These are phyloP conservation scores for Rhodotorula diobovata DNA, from an alignment of 768 basidiomycete genomes.

Conservation along the genomic window DNA sequence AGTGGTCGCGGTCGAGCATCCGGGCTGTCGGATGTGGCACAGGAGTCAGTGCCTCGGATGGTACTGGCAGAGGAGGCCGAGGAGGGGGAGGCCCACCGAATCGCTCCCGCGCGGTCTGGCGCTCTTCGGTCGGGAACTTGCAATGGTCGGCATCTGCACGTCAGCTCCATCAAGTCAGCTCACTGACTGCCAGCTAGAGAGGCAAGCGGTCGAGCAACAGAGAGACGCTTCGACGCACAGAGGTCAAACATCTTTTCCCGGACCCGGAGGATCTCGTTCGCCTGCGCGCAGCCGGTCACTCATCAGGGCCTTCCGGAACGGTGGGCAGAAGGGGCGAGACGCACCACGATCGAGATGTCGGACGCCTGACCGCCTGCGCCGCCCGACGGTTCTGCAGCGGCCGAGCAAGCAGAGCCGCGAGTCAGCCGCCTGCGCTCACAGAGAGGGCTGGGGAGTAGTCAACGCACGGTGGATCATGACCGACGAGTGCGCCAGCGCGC, in stretches of 20 bases:
- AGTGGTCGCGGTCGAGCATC: constrained; percentile 40
- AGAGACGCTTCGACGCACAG: constrained; percentile 1
- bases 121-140: constrained; percentile 5
- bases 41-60: too few species aligned
- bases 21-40: neutral
- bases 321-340: neutral
- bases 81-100: constrained; percentile 14
- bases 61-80: too few species aligned
- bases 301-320: too few species aligned
- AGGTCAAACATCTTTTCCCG: constrained; percentile 38
- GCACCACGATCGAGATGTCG: constrained; percentile 63
- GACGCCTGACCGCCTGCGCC: constrained; percentile 92
- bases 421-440: too few species aligned
- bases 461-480: constrained; percentile 97
- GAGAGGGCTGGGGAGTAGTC: too few species aligned
- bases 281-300: constrained; percentile 53
- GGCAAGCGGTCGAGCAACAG: neutral
- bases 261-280: constrained; percentile 80
- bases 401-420: neutral
- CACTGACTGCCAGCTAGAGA: neutral
- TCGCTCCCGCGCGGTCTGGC: constrained; percentile 13
- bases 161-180: neutral
- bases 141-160: constrained; percentile 26
- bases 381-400: constrained; percentile 77
- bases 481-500: constrained; percentile 84